Conservation (phyloP, 169 alveolate species). For the Neospora caninum region DNA sequence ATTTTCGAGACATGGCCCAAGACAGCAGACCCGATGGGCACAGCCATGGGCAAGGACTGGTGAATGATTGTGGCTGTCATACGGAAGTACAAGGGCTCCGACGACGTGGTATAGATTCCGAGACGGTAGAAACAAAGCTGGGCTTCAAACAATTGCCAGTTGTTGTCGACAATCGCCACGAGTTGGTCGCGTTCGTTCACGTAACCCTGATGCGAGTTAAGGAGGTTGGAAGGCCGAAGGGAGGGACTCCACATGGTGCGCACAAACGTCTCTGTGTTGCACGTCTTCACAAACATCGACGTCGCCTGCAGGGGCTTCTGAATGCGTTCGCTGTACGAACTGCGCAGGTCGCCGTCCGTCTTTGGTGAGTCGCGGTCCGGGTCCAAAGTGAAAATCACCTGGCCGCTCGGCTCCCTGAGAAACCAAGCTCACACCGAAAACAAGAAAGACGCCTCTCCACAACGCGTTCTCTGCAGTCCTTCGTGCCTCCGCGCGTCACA, state of each 20-base stretch:
- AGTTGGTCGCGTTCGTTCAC: conserved; percentile 46
- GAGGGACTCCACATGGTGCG: conserved; percentile 29
- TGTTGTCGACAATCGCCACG: conserved; percentile 53
- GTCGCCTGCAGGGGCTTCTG: conserved; percentile 4
- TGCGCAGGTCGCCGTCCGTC: conserved; percentile 19
- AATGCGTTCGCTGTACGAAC: neutral
- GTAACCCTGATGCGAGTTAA: neutral
- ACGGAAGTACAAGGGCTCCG: conserved; percentile 52
- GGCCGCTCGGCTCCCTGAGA: conserved; percentile 42
- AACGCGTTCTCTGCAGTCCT: no score
- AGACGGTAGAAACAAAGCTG: conserved; percentile 23
- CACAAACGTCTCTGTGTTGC: conserved; percentile 56
- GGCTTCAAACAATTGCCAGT: neutral
- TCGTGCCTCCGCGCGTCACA: no score
- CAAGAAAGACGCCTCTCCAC: neutral
- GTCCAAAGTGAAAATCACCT: conserved; percentile 25
- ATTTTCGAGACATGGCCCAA: conserved; percentile 20
- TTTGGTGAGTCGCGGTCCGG: conserved; percentile 37
- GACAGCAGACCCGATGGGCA: conserved; percentile 13
- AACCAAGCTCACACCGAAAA: neutral
- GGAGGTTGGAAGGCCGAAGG: conserved; percentile 26
- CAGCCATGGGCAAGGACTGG: neutral
- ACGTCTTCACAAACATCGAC: conserved; percentile 31
- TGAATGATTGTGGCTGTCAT: conserved; percentile 48
- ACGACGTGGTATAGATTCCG: conserved; percentile 21